Evolutionary conservation across 768 basidiomycete genomes (phyloP).

Genomic region (Phylloporus rhodoxanthus): DNA sequence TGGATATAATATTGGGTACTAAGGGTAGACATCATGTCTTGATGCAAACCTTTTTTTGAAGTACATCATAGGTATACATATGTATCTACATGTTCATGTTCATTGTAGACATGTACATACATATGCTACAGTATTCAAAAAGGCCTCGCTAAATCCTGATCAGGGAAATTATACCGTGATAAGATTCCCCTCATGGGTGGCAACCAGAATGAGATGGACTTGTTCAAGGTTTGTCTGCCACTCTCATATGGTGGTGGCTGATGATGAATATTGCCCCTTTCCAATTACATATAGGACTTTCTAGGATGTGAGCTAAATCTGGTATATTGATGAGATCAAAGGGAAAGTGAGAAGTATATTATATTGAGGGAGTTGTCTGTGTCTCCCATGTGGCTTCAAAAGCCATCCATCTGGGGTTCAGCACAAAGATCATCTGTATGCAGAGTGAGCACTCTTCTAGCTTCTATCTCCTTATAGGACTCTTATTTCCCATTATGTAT

Average conservation of each 20-base stretch:
- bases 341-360: no score
- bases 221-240: conserved; percentile 50
- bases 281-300: conserved; percentile 49
- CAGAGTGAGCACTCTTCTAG: no score
- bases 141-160: conserved; percentile 64
- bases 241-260: no score
- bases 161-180: conserved; percentile 65
- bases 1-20: conserved; percentile 68
- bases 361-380: no score
- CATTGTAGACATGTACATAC: conserved; percentile 60
- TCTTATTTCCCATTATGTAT: no score
- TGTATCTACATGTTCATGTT: conserved; percentile 55
- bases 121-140: conserved; percentile 73
- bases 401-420: no score
- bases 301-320: conserved; percentile 66
- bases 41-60: background rate
- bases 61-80: conserved; percentile 52
- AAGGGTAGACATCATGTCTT: conserved; percentile 35
- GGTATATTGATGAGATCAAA: conserved; percentile 67
- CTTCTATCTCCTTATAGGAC: no score
- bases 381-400: no score
- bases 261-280: background rate
- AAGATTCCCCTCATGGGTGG: conserved; percentile 68
- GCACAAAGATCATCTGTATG: no score
- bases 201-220: conserved; percentile 70